Conservation (phyloP, 2,329 filamentous ascomycete species). For the Microcyclosporella mali region DNA sequence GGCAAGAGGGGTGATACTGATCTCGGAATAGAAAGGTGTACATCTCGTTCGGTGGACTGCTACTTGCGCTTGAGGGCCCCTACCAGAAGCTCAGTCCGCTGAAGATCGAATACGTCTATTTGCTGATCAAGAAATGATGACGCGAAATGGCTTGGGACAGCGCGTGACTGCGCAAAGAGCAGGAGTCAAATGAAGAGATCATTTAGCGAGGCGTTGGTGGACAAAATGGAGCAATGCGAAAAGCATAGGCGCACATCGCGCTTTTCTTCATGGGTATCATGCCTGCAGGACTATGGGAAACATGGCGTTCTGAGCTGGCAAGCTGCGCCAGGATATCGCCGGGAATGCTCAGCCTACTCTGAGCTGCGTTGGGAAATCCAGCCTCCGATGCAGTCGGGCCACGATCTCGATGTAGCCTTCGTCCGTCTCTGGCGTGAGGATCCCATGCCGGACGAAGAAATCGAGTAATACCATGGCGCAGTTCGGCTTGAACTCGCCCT, state of each 20-base stretch:
- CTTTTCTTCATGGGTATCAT: constrained; percentile 22
- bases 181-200: constrained; percentile 9
- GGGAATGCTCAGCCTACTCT: constrained; percentile 28
- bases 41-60: constrained; percentile 83
- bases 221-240: constrained; percentile 1
- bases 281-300: constrained; percentile 4
- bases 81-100: constrained; percentile 92
- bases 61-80: constrained; percentile 86
- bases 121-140: constrained; percentile 81
- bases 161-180: not conserved
- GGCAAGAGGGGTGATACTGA: constrained; percentile 18
- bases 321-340: constrained; percentile 55
- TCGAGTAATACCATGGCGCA: constrained; percentile 79
- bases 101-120: constrained; percentile 87
- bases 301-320: constrained; percentile 28
- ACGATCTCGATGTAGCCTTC: constrained; percentile 69
- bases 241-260: not conserved
- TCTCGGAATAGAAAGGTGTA: constrained; percentile 70
- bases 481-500: constrained; percentile 85
- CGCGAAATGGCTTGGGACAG: no score
- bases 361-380: constrained; percentile 59
- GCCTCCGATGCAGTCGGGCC: constrained; percentile 65
- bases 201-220: constrained; percentile 30
- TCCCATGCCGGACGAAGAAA: constrained; percentile 80
- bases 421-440: constrained; percentile 74